phyloP scores from a whole-genome alignment of 345 rosid species.

The Syzygium oleosum region DNA sequence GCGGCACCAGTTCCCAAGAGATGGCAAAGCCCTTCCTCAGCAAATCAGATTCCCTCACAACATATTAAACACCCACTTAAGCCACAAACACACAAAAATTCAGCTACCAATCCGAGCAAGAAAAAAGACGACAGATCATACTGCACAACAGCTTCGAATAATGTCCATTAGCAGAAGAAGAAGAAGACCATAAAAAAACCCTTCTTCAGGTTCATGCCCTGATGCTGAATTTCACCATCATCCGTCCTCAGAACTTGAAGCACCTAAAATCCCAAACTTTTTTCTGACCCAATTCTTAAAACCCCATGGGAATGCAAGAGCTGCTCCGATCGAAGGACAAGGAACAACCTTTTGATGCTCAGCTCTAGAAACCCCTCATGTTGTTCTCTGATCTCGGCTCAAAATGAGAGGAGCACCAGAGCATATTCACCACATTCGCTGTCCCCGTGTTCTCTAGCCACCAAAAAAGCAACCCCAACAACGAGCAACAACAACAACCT shows the following conservation, averaged over 20 bases:
- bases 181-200: not conserved
- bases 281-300: slow-evolving; percentile 1
- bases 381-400: not conserved
- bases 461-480: not conserved
- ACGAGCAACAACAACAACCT: not conserved
- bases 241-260: not conserved
- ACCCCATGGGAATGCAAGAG: not conserved
- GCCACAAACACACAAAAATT: not conserved
- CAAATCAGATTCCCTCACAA: not conserved
- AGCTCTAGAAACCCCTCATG: not conserved
- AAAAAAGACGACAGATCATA: not conserved
- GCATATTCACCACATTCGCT: not conserved
- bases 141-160: not conserved
- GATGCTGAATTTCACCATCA: not conserved
- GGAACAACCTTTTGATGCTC: not conserved
- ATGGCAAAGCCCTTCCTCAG: not conserved
- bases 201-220: not conserved
- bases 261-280: slow-evolving; percentile 1
- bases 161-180: not conserved
- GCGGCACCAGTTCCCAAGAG: not conserved
- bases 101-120: not conserved
- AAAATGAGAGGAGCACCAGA: not conserved
- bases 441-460: not conserved
- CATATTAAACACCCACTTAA: not conserved
- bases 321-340: not conserved